Evolutionary conservation across 495 filamentous ascomycete species (phyloP).

Genomic region (Penicillium daleae): DNA sequence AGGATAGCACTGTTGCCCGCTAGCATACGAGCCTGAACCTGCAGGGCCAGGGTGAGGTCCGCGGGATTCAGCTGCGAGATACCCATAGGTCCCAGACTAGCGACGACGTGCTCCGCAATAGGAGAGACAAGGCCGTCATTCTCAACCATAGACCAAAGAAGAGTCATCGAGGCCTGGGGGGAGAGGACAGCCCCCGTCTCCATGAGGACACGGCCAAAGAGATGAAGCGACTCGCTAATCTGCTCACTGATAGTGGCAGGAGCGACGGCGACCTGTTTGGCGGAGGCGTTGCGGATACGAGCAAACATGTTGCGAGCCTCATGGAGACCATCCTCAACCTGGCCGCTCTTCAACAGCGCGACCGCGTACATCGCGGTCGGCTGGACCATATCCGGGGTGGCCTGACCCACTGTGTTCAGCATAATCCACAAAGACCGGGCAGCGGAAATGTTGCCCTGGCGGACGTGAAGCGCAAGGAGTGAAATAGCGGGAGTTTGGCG

Average conservation of each 20-base stretch:
- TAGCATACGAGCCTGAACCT: conserved; percentile 67
- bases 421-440: conserved; percentile 78
- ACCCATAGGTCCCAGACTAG: conserved; percentile 60
- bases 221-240: conserved; percentile 84
- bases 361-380: conserved; percentile 85
- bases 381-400: conserved; percentile 73
- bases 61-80: conserved; percentile 58
- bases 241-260: conserved; percentile 61
- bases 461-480: conserved; percentile 82
- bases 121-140: conserved; percentile 66
- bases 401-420: conserved; percentile 62
- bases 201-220: conserved; percentile 64
- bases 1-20: conserved; percentile 44
- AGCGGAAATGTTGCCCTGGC: conserved; percentile 72
- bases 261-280: conserved; percentile 30
- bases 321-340: conserved; percentile 73
- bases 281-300: conserved; percentile 65
- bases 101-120: conserved; percentile 64
- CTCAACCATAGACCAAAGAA: conserved; percentile 76
- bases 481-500: conserved; percentile 73
- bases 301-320: conserved; percentile 82
- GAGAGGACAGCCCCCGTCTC: conserved; percentile 53
- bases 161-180: conserved; percentile 57
- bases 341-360: conserved; percentile 77
- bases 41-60: conserved; percentile 64